Percentiles rank a stretch among this genome's conserved stretches.
Evolutionary conservation across 2,329 filamentous ascomycete genomes (phyloP).

Genomic region (Rachicladosporium sp.): DNA sequence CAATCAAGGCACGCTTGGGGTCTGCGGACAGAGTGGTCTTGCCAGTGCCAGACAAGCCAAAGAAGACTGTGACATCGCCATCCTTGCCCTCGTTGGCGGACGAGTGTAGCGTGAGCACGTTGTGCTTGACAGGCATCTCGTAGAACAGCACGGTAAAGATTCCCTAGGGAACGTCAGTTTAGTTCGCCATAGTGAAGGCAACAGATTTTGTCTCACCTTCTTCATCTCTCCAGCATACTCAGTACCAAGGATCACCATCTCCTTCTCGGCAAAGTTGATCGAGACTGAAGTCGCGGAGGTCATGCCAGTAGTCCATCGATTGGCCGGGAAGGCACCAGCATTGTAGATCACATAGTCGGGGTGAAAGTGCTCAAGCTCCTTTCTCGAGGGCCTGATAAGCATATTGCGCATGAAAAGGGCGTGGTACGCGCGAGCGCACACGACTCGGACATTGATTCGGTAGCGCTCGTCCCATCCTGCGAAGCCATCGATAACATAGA

Average conservation of each 20-base stretch:
- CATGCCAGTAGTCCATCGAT: slow-evolving; percentile 96
- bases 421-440: slow-evolving; percentile 98
- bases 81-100: slow-evolving; percentile 93
- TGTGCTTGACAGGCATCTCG: slow-evolving; percentile 99
- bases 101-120: slow-evolving; percentile 94
- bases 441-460: slow-evolving; percentile 90
- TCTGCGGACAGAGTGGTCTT: slow-evolving; percentile 98
- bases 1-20: slow-evolving; percentile 89
- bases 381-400: slow-evolving; percentile 84
- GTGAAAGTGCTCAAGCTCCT: slow-evolving; percentile 95
- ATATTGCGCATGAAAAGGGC: slow-evolving; percentile 99
- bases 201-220: slow-evolving; percentile 15
- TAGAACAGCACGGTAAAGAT: slow-evolving; percentile 99
- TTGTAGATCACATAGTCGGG: slow-evolving; percentile 99
- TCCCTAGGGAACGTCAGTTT: slow-evolving; percentile 32
- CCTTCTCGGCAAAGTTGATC: slow-evolving; percentile 98
- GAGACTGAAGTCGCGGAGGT: slow-evolving; percentile 95
- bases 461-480: slow-evolving; percentile 99
- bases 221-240: slow-evolving; percentile 68
- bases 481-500: slow-evolving; percentile 96
- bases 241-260: slow-evolving; percentile 99
- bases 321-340: slow-evolving; percentile 93
- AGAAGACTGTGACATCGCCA: slow-evolving; percentile 97
- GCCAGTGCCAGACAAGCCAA: slow-evolving; percentile 93
- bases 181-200: no score